phyloP scores from a whole-genome alignment of 1,284 basidiomycete genomes.

The Ustanciosporium gigantosporum region DNA sequence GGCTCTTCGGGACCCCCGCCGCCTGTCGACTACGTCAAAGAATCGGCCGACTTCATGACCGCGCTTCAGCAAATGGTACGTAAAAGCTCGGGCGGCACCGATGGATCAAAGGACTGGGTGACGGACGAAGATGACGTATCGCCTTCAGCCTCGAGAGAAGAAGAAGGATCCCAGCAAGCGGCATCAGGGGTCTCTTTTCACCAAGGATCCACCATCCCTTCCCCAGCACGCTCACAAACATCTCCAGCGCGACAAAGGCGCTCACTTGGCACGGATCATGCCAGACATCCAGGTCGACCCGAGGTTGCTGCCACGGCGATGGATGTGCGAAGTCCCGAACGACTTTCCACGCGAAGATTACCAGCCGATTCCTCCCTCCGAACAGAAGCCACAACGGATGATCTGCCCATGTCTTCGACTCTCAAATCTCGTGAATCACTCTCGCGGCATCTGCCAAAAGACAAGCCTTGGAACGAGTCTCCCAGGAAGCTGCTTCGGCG shows the following conservation, averaged over 20 bases:
- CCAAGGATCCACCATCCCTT: slow-evolving; percentile 7
- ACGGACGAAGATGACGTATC: slow-evolving; percentile 30
- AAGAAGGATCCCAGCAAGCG: not conserved
- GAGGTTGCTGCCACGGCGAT: slow-evolving; percentile 10
- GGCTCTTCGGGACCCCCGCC: slow-evolving; percentile 2
- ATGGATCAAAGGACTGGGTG: slow-evolving; percentile 22
- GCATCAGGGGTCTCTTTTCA: slow-evolving; percentile 11
- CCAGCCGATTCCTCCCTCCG: slow-evolving; percentile 27
- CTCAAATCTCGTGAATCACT: slow-evolving; percentile 28
- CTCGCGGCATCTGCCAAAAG: slow-evolving; percentile 7
- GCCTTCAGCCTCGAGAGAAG: too few relatives aligned
- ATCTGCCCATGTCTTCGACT: slow-evolving; percentile 36
- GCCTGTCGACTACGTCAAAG: slow-evolving; percentile 32
- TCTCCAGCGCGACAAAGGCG: slow-evolving; percentile 15
- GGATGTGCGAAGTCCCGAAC: slow-evolving; percentile 31
- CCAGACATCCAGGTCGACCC: not conserved
- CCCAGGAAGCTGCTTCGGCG: slow-evolving; percentile 44
- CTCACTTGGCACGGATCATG: not conserved
- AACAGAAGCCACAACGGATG: slow-evolving; percentile 18
- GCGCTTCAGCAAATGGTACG: slow-evolving; percentile 24
- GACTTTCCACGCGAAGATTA: slow-evolving; percentile 17
- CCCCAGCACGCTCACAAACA: not conserved
- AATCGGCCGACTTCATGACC: slow-evolving; percentile 28
- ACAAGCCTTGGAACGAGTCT: slow-evolving; percentile 12
- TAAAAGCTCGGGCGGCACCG: slow-evolving; percentile 1